Percentiles rank a stretch among this genome's conserved stretches.
Evolutionary conservation across 2,329 filamentous ascomycete species (phyloP).

Genomic region (Fusarium continuum): DNA sequence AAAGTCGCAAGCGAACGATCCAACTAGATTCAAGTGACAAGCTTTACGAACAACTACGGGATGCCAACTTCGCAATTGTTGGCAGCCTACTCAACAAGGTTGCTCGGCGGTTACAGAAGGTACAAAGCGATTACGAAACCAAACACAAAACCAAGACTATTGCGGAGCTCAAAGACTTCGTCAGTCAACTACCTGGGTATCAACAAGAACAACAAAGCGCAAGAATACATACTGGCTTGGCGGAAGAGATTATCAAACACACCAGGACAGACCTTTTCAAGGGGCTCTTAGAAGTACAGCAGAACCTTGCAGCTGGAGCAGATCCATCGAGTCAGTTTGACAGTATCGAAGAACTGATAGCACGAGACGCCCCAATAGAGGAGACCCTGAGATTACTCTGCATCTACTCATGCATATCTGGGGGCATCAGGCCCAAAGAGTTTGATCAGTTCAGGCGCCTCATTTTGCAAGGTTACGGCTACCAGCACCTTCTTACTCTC

Average conservation of each 20-base stretch:
- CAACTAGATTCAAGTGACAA: slow-evolving; percentile 89
- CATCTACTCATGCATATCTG: slow-evolving; percentile 88
- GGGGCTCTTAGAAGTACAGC: slow-evolving; percentile 89
- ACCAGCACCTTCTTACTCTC: slow-evolving; percentile 92
- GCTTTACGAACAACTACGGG: slow-evolving; percentile 85
- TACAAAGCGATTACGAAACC: slow-evolving; percentile 89
- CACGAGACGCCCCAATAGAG: slow-evolving; percentile 81
- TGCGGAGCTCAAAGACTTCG: slow-evolving; percentile 91
- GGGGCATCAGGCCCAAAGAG: slow-evolving; percentile 87
- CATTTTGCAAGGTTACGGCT: slow-evolving; percentile 91
- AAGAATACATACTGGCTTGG: slow-evolving; percentile 90
- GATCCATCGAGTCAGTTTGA: slow-evolving; percentile 92
- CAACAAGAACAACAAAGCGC: slow-evolving; percentile 93
- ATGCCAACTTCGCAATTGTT: slow-evolving; percentile 95
- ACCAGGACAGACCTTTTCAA: slow-evolving; percentile 91
- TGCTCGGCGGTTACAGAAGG: slow-evolving; percentile 81
- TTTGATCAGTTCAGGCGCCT: slow-evolving; percentile 89
- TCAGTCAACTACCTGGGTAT: slow-evolving; percentile 90
- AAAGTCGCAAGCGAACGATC: slow-evolving; percentile 84
- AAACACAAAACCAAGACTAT: slow-evolving; percentile 88
- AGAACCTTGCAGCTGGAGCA: slow-evolving; percentile 90
- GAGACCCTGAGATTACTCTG: slow-evolving; percentile 87
- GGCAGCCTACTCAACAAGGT: slow-evolving; percentile 89
- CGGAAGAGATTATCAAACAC: slow-evolving; percentile 94
- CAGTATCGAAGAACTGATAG: slow-evolving; percentile 92